Conservation (phyloP, 805 yeast species). For the Metschnikowia proteae region DNA sequence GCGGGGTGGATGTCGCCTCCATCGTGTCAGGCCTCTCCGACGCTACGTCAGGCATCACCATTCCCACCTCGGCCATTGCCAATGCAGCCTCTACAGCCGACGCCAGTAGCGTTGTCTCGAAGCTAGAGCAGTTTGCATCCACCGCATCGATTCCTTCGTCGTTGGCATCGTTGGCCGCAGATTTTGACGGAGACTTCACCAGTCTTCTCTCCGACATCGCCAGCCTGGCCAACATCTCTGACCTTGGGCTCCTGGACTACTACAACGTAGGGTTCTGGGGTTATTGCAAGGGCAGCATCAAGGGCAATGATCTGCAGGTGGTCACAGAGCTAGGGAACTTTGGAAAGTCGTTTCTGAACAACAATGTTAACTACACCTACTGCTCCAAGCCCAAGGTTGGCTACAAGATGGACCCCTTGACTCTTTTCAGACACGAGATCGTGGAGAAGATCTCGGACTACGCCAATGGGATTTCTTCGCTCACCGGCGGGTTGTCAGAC, state of each 20-base stretch:
- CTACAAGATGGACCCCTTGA: constrained; percentile 54
- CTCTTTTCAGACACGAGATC: constrained; percentile 31
- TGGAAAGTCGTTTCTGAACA: constrained; percentile 24
- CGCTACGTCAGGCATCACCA: constrained; percentile 2
- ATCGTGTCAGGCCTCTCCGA: constrained; percentile 7
- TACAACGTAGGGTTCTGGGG: constrained; percentile 43
- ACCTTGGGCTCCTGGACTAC: constrained; percentile 40
- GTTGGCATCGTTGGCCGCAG: constrained; percentile 15
- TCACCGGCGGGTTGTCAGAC: constrained; percentile 10
- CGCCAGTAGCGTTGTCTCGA: constrained; percentile 8
- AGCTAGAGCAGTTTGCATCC: constrained; percentile 12
- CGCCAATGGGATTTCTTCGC: constrained; percentile 22
- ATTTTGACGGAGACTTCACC: constrained; percentile 9
- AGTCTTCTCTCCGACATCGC: constrained; percentile 22
- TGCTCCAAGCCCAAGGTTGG: constrained; percentile 56
- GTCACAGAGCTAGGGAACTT: constrained; percentile 11
- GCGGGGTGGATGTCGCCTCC: constrained; percentile 7
- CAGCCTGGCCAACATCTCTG: constrained; percentile 21
- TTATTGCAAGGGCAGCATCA: constrained; percentile 34
- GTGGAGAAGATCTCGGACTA: constrained; percentile 23
- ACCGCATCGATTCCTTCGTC: constrained; percentile 15
- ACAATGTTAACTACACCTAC: constrained; percentile 35
- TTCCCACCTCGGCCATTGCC: constrained; percentile 10
- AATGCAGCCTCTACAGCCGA: constrained; percentile 7
- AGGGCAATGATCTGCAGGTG: constrained; percentile 4